Percentiles rank a stretch among this genome's conserved stretches.
These are phyloP conservation scores for Acidiella bohemica DNA, from an alignment of 495 filamentous ascomycete species.

Conservation along the genomic window DNA sequence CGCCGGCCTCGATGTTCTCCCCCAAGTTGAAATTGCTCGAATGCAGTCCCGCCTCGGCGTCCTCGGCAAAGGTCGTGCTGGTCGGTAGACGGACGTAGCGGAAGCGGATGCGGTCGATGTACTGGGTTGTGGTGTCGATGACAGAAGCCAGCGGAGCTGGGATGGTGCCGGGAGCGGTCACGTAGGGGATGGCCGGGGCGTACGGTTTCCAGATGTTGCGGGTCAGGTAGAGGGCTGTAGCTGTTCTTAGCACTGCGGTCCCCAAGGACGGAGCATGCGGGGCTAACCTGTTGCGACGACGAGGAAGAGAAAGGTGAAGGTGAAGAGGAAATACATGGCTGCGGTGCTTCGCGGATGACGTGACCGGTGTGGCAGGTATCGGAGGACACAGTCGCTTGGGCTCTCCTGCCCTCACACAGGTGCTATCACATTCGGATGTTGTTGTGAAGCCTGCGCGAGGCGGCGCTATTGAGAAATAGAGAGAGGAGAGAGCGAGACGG, in stretches of 20 bases:
- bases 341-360: background rate
- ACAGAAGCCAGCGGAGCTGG: conserved; percentile 31
- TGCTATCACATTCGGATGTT: too few relatives aligned
- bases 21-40: conserved; percentile 67
- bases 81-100: conserved; percentile 60
- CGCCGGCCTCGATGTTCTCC: conserved; percentile 63
- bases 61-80: conserved; percentile 48
- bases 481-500: too few relatives aligned
- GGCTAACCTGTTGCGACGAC: conserved; percentile 34
- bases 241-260: too few relatives aligned
- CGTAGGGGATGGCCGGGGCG: conserved; percentile 34
- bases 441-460: too few relatives aligned
- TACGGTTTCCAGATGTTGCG: conserved; percentile 58
- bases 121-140: conserved; percentile 10
- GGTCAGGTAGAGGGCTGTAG: conserved; percentile 57
- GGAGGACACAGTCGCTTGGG: too few relatives aligned
- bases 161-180: conserved; percentile 42
- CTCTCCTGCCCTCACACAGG: too few relatives aligned
- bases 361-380: background rate
- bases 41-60: conserved; percentile 75
- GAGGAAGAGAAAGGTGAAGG: conserved; percentile 37
- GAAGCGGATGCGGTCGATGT: conserved; percentile 32
- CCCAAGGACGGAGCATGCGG: too few relatives aligned
- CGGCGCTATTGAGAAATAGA: too few relatives aligned
- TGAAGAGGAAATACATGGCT: conserved; percentile 63